A percentile compares a stretch with the other conserved stretches of the same genome.
These are phyloP conservation scores for Iris macrosiphon DNA, from an alignment of 106 monocot species.

Conservation along the genomic window DNA sequence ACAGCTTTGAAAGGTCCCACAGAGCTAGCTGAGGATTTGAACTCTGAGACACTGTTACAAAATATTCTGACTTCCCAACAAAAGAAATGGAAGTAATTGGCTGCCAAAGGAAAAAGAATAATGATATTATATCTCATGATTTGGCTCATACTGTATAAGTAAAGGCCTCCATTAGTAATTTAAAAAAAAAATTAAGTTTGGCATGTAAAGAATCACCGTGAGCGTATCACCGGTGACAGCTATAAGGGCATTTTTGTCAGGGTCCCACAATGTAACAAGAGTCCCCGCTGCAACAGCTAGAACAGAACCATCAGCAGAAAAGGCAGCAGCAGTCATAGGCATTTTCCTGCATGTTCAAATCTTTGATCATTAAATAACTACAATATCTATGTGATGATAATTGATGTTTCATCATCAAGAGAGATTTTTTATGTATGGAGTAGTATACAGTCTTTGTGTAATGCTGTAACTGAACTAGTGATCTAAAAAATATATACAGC, in stretches of 20 bases:
- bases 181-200: background rate
- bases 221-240: conserved; percentile 69
- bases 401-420: too few species aligned
- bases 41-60: conserved; percentile 49
- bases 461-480: too few species aligned
- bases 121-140: background rate
- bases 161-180: background rate
- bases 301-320: conserved; percentile 93
- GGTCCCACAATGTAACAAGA: conserved; percentile 84
- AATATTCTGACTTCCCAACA: conserved; percentile 59
- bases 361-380: background rate
- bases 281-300: conserved; percentile 85
- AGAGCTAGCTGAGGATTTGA: conserved; percentile 59
- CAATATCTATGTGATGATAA: too few species aligned
- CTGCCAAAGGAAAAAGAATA: conserved; percentile 28
- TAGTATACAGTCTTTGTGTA: too few species aligned
- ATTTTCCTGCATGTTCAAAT: conserved; percentile 48
- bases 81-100: conserved; percentile 70
- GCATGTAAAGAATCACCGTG: conserved; percentile 34
- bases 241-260: conserved; percentile 71
- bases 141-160: background rate
- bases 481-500: too few species aligned
- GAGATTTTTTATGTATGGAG: too few species aligned
- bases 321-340: conserved; percentile 88
- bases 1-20: conserved; percentile 71